Evolutionary conservation across 2,329 filamentous ascomycete genomes (phyloP).

Genomic region (Gremmenia infestans): DNA sequence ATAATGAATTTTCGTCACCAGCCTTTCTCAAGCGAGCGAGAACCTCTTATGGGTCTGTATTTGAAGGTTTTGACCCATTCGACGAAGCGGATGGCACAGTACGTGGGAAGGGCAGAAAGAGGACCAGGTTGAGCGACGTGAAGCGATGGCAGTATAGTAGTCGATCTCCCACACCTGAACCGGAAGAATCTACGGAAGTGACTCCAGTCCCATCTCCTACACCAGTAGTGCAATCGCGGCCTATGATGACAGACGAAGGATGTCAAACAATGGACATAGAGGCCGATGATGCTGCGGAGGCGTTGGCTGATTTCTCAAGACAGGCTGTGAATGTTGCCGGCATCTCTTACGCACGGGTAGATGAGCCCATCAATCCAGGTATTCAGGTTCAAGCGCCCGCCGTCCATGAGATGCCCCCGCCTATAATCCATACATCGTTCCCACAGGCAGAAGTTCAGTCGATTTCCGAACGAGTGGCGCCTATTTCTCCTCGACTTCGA

Average conservation of each 20-base stretch:
- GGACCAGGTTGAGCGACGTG: constrained; percentile 58
- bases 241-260: constrained; percentile 35
- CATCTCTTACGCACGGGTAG: constrained; percentile 7
- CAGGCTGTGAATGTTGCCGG: constrained; percentile 18
- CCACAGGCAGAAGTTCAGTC: background rate
- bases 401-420: background rate
- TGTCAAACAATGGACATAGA: constrained; percentile 38
- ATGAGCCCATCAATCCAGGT: background rate
- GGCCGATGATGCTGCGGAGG: constrained; percentile 16
- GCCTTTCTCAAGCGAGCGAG: constrained; percentile 71
- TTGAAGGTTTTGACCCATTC: constrained; percentile 56
- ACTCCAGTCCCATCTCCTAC: constrained; percentile 11
- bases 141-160: constrained; percentile 65
- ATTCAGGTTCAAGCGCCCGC: background rate
- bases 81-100: constrained; percentile 59
- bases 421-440: constrained; percentile 2
- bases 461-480: background rate
- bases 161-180: constrained; percentile 64
- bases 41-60: constrained; percentile 62
- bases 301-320: constrained; percentile 17
- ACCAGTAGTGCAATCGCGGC: constrained; percentile 16
- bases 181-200: constrained; percentile 14
- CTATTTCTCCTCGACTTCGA: constrained; percentile 20
- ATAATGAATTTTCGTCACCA: constrained; percentile 64
- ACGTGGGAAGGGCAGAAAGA: constrained; percentile 60